phyloP scores from a whole-genome alignment of 352 stramenopile species.

The Pythium chondricola region DNA sequence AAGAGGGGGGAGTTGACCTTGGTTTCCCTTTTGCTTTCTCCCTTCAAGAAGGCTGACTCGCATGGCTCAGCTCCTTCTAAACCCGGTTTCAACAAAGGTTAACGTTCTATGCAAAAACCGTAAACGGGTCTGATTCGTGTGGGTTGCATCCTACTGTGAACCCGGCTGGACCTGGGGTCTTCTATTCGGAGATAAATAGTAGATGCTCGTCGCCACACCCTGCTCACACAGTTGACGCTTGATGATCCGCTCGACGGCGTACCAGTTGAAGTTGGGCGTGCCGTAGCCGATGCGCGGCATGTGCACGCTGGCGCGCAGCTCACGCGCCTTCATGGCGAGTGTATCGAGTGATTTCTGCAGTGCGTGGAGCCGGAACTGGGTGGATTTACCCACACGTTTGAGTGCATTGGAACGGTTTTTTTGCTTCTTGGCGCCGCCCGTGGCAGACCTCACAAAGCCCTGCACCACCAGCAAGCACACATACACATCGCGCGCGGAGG shows the following conservation, averaged over 20 bases:
- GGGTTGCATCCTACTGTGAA: no score
- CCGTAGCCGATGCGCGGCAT: slow-evolving; percentile 74
- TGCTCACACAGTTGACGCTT: slow-evolving; percentile 51
- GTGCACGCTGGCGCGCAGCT: slow-evolving; percentile 51
- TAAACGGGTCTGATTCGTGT: neutral
- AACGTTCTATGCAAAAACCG: slow-evolving; percentile 7
- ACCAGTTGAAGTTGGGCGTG: slow-evolving; percentile 78
- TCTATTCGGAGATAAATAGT: slow-evolving; percentile 48
- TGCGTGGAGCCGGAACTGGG: slow-evolving; percentile 58
- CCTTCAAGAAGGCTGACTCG: no score
- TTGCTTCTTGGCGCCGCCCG: slow-evolving; percentile 27
- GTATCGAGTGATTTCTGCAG: slow-evolving; percentile 40
- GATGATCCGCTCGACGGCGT: slow-evolving; percentile 69
- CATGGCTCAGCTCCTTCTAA: no score
- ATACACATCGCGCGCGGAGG: slow-evolving; percentile 22
- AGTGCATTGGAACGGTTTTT: slow-evolving; percentile 8
- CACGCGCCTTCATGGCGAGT: slow-evolving; percentile 28
- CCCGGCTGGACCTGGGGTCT: no score
- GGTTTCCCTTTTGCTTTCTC: no score
- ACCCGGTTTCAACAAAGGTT: no score
- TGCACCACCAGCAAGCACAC: slow-evolving; percentile 73
- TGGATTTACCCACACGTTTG: slow-evolving; percentile 51
- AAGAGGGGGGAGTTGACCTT: no score
- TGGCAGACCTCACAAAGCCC: slow-evolving; percentile 30
- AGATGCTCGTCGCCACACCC: slow-evolving; percentile 51